A percentile compares a stretch with the other conserved stretches of the same genome.
These are phyloP conservation scores for Alectoria sarmentosa DNA, from an alignment of 495 filamentous ascomycete genomes.

Conservation along the genomic window DNA sequence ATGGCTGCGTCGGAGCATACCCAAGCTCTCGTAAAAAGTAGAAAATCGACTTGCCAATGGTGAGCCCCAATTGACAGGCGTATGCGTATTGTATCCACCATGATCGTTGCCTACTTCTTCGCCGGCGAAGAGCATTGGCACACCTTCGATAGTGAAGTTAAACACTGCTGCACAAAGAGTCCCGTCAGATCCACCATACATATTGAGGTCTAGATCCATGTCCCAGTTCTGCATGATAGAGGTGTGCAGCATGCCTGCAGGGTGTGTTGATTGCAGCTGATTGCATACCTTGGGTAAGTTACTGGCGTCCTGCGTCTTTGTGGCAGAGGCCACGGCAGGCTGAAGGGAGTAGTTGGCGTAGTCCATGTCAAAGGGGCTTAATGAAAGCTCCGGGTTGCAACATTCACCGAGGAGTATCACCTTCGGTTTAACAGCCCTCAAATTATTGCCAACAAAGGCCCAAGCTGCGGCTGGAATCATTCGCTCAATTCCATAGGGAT, in stretches of 20 bases:
- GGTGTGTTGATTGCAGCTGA: constrained; percentile 4
- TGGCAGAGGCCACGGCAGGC: constrained; percentile 7
- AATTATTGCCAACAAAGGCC: neutral
- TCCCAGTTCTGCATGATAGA: constrained; percentile 12
- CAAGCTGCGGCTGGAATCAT: constrained; percentile 9
- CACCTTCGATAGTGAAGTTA: constrained; percentile 8
- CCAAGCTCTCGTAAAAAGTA: constrained; percentile 4
- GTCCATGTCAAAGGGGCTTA: constrained; percentile 5
- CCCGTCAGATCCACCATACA: constrained; percentile 6
- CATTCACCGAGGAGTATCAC: constrained; percentile 10
- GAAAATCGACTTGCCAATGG: neutral
- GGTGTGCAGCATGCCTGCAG: constrained; percentile 5
- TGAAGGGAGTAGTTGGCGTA: constrained; percentile 13
- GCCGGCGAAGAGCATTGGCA: constrained; percentile 7
- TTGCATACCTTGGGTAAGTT: neutral
- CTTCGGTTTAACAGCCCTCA: constrained; percentile 5
- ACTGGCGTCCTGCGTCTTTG: constrained; percentile 3
- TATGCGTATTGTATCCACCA: constrained; percentile 5
- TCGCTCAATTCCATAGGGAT: constrained; percentile 6
- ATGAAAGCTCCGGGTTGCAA: constrained; percentile 4
- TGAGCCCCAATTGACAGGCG: constrained; percentile 1
- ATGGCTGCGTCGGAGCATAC: neutral
- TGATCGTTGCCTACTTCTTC: constrained; percentile 11
- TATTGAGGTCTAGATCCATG: constrained; percentile 7
- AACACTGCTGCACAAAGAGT: constrained; percentile 5